A percentile compares a stretch with the other conserved stretches of the same genome.
phyloP scores from a whole-genome alignment of 139 green algal genomes.

The Asterochloris erici region DNA sequence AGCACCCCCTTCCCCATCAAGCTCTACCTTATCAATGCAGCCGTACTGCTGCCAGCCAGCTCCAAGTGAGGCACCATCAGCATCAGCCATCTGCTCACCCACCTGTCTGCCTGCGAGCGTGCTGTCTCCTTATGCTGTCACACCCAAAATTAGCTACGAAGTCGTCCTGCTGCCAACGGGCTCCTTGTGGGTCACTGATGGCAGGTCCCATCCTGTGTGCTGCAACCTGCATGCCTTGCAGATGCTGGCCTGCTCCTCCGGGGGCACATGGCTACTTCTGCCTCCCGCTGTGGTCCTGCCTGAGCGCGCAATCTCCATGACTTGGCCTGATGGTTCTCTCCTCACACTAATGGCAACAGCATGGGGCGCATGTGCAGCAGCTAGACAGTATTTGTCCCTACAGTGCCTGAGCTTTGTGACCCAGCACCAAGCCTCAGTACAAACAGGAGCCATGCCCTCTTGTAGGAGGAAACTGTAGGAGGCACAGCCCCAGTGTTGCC shows the following conservation, averaged over 20 bases:
- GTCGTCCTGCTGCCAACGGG: not conserved
- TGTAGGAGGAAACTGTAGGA: no score
- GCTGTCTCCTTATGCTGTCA: not conserved
- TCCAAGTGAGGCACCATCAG: constrained; percentile 13
- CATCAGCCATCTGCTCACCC: not conserved
- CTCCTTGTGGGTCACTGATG: not conserved
- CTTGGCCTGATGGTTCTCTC: not conserved
- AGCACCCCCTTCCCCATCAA: constrained; percentile 28
- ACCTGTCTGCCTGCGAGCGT: not conserved
- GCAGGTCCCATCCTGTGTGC: not conserved
- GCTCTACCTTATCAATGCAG: constrained; percentile 38
- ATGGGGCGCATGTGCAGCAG: not conserved
- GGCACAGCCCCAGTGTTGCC: not conserved
- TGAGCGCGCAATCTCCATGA: not conserved
- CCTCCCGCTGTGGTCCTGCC: no score
- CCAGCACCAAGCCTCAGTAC: no score
- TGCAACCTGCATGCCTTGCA: not conserved
- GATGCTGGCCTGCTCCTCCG: no score
- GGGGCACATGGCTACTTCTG: not conserved
- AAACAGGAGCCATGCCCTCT: no score
- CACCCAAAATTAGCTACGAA: not conserved
- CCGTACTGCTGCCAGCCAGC: constrained; percentile 39
- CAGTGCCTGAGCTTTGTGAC: no score
- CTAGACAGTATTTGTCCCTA: not conserved
- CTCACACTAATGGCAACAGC: not conserved